Base-by-base conservation (phyloP, 345 rosid species). In the Citrus reticulata region DNA sequence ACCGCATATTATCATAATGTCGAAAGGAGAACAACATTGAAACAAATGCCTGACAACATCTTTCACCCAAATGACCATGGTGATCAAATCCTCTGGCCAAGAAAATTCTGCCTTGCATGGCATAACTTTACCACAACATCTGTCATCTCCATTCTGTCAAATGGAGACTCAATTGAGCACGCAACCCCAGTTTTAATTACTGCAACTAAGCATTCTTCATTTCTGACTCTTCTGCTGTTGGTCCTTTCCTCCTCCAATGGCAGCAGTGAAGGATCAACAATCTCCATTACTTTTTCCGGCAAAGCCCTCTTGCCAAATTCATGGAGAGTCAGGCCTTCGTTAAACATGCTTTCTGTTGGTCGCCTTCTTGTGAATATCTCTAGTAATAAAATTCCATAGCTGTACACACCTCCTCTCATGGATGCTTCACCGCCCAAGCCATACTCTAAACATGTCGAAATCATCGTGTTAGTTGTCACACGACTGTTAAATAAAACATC, bases 301-400 rank as follows among this genome's bases (percentile, higher is more conserved):
- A 55, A 9, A 51, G 64, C 63, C 30, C 5, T 32, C 17, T 54
- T 57, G 6, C 10, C 20, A 32, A 32, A 72, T 54, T 57, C 37
- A 2, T 32, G 75, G 5, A 72, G 75, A 9, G 64, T 72, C 25
- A 32, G 17, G 0, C 46, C 49, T 30, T 55, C 19, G 14, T 0
- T 72, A 10, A 72, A 72, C 75, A 72, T 72, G 22, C 11, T 13
- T 17, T 72, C 75, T 9, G 63, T 72, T 7, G 75, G 75, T 32
- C 46, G 27, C 8, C 42, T 22, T 32, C 46, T 9, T 2, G 17
- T 55, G 9, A 72, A 51, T 14, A 72, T 30, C 27, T 72, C 75
- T 6, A 72, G 24, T 0, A 54, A 72, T 16, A 72, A 24, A 19
- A 55, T 55, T 72, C 16, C 51, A 13, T 13, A 46, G 51, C 51